phyloP scores from a whole-genome alignment of 805 yeast species.

The Starmerella potacharoeniae region DNA sequence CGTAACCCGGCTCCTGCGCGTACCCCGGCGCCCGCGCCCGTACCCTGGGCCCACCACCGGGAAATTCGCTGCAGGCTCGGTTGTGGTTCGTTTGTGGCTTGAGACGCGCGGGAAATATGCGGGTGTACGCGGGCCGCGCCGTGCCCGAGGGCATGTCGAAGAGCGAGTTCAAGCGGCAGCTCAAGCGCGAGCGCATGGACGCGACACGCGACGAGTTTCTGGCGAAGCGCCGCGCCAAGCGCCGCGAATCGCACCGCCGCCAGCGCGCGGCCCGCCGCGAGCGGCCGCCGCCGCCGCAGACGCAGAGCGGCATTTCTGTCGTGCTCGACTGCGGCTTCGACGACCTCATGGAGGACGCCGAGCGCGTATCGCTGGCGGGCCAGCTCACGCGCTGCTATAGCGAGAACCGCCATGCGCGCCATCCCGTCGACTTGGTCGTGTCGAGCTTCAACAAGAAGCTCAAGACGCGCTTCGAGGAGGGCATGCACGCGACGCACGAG shows the following conservation, averaged over 20 bases:
- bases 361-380: constrained; percentile 54
- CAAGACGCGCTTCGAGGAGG: constrained; percentile 54
- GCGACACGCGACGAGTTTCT: constrained; percentile 52
- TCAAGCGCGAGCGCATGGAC: constrained; percentile 48
- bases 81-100: background rate
- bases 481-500: constrained; percentile 43
- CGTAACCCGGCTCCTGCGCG: too few species aligned
- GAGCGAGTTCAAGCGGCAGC: constrained; percentile 67
- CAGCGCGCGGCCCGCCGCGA: constrained; percentile 15
- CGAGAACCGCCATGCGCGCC: constrained; percentile 51
- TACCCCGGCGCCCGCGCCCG: too few species aligned
- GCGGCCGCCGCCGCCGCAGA: constrained; percentile 15
- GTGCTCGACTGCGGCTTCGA: constrained; percentile 88
- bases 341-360: constrained; percentile 71
- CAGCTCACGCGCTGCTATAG: constrained; percentile 79
- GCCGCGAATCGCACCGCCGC: constrained; percentile 23
- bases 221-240: constrained; percentile 43
- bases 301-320: constrained; percentile 38
- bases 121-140: constrained; percentile 13
- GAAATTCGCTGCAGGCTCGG: too few species aligned
- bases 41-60: too few species aligned
- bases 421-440: constrained; percentile 47
- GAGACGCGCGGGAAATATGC: background rate
- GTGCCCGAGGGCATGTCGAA: constrained; percentile 84
- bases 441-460: constrained; percentile 57